These are phyloP conservation scores for Chlorella sorokiniana DNA, from an alignment of 139 green algal genomes.

Conservation along the genomic window DNA sequence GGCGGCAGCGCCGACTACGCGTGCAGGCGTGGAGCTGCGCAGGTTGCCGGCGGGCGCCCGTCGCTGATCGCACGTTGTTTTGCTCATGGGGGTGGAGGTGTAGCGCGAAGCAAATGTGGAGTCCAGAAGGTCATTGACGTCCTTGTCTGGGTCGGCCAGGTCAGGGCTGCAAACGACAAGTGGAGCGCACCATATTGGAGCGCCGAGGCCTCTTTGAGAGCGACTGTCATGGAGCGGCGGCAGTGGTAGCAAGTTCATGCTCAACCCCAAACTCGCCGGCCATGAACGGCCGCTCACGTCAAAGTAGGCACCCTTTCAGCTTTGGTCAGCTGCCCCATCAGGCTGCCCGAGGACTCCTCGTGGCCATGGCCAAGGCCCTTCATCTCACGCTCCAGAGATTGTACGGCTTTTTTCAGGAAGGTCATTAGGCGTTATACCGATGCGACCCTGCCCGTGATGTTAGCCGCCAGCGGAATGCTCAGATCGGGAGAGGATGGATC, in stretches of 20 bases:
- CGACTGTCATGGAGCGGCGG: too few species aligned
- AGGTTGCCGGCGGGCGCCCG: neutral
- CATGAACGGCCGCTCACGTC: neutral
- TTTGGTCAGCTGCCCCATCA: neutral
- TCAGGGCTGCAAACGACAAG: neutral
- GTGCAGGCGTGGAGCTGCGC: too few species aligned
- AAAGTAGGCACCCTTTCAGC: neutral
- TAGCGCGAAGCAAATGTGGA: constrained; percentile 48
- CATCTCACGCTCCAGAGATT: neutral
- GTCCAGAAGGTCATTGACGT: constrained; percentile 16
- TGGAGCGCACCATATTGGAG: too few species aligned
- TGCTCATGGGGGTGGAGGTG: neutral
- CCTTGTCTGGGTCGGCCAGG: neutral
- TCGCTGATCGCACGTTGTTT: neutral
- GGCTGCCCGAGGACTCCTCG: neutral
- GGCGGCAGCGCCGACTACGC: too few species aligned
- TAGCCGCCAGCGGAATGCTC: too few species aligned
- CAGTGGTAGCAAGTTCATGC: neutral
- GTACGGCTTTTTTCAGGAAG: neutral
- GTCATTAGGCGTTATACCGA: neutral
- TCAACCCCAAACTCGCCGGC: neutral
- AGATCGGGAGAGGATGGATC: too few species aligned
- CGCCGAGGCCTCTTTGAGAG: too few species aligned
- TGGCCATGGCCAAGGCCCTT: neutral
- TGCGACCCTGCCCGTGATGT: too few species aligned